Conservation (phyloP, 768 basidiomycete species). For the Lactarius deliciosus region DNA sequence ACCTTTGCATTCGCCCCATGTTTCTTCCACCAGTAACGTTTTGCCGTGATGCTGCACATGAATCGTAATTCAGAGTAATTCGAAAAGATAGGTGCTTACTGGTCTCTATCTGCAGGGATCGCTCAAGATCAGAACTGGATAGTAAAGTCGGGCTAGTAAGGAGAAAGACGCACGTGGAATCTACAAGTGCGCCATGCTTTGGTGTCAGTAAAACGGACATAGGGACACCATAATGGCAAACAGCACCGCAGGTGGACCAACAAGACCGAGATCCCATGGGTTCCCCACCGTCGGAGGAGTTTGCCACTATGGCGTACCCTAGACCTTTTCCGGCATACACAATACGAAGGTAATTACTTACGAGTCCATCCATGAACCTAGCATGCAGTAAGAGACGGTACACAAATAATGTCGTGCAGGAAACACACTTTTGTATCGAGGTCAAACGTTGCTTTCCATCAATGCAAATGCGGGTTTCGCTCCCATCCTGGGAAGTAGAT, state of each 20-base stretch:
- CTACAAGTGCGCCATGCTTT: constrained; percentile 34
- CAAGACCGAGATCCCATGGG: not conserved
- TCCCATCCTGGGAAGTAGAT: constrained; percentile 55
- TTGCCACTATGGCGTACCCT: constrained; percentile 1
- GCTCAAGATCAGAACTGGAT: not conserved
- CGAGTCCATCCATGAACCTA: constrained; percentile 64
- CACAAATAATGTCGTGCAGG: not conserved
- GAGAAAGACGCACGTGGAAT: constrained; percentile 51
- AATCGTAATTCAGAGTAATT: constrained; percentile 29
- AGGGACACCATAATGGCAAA: constrained; percentile 13
- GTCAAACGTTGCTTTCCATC: constrained; percentile 83
- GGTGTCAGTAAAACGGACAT: constrained; percentile 8
- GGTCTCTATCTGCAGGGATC: constrained; percentile 41
- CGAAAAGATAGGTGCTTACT: constrained; percentile 38
- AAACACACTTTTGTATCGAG: constrained; percentile 61
- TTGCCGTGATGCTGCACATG: constrained; percentile 42
- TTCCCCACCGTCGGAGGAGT: constrained; percentile 11
- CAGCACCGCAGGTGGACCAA: constrained; percentile 14
- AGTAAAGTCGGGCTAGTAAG: constrained; percentile 8
- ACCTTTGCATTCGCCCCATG: constrained; percentile 45
- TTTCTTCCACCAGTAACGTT: constrained; percentile 29
- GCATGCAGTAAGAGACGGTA: not conserved
- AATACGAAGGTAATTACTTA: constrained; percentile 38
- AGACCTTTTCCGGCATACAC: not conserved
- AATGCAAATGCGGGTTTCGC: constrained; percentile 65